Conservation (phyloP, 2,329 filamentous ascomycete genomes). For the Xylaria sp. region DNA sequence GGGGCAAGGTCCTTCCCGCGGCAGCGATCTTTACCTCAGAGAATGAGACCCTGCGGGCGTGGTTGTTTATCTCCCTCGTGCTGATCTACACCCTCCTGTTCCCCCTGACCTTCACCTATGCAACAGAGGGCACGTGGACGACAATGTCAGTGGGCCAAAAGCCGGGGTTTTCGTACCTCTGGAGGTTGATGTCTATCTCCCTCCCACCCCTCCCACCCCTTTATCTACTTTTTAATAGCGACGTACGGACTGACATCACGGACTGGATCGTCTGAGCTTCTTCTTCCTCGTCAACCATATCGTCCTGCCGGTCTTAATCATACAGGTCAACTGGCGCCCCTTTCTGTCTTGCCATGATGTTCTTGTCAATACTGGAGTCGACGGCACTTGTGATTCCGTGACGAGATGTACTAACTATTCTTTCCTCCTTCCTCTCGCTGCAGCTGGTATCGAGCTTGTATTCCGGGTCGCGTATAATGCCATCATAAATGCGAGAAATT, state of each 20-base stretch:
- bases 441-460: background rate
- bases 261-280: background rate
- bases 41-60: background rate
- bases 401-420: conserved; percentile 16
- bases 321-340: conserved; percentile 12
- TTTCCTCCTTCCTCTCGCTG: conserved; percentile 6
- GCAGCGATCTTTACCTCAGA: background rate
- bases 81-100: conserved; percentile 8
- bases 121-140: conserved; percentile 11
- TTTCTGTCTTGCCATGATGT: conserved; percentile 13
- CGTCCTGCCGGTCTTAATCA: conserved; percentile 11
- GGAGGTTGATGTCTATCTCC: conserved; percentile 3
- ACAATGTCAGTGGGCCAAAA: conserved; percentile 20
- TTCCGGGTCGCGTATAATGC: background rate
- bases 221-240: background rate
- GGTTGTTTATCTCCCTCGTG: conserved; percentile 1
- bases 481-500: no score
- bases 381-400: background rate
- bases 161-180: conserved; percentile 15
- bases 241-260: background rate
- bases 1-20: background rate
- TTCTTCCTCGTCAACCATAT: background rate
- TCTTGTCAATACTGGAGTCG: background rate
- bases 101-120: conserved; percentile 13
- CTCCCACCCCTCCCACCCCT: background rate